Evolutionary conservation across 164 flowering plant genomes (phyloP), one percentile per base, ranked within the genome.

Genomic region (Tetracentron sinense): DNA sequence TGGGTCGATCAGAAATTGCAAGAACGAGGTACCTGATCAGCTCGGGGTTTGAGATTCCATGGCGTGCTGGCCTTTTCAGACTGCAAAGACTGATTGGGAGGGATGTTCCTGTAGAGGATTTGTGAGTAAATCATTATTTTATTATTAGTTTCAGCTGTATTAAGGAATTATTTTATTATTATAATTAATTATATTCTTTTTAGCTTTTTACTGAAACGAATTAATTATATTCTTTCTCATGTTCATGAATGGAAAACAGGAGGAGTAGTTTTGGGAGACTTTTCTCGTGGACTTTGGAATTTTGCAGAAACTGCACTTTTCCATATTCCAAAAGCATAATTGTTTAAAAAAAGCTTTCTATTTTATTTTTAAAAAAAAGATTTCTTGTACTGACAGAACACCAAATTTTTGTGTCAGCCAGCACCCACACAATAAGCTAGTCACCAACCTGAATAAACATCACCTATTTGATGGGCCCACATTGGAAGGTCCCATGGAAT

Each of bases 1-100:
- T 67, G 70, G 71, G 77, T 62, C 14, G 44, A 49, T 46, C 15
- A 74, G 59, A 77, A 66, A 27, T 68, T 56, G 63, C 50, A 52
- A 58, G 56, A 64, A 60, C 44, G 22, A 63, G n/a, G 62, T 61
- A 74, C 72, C 78, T 71, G 53, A 72, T 47, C 47, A 54, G 61
- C 62, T 52, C 27, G 58, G 49, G 14, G 19, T 30, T 20, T 28
- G 38, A 44, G 48, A 66, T 35, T 53, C 61, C 60, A 33, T 42
- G 42, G 50, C 38, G 11, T 23, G 59, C 38, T 42, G 38, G 17
- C 33, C 1, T 38, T 19, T 44, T 28, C 28, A 21, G 53, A 49
- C 2, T 20, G 26, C 8, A 49, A 49, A 21, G 23, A 17, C 19
- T 33, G 50, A 17, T 35, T 0, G 28, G 28, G 30, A 26, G 35